phyloP scores from a whole-genome alignment of 164 flowering plant genomes.

The Houttuynia cordata region DNA sequence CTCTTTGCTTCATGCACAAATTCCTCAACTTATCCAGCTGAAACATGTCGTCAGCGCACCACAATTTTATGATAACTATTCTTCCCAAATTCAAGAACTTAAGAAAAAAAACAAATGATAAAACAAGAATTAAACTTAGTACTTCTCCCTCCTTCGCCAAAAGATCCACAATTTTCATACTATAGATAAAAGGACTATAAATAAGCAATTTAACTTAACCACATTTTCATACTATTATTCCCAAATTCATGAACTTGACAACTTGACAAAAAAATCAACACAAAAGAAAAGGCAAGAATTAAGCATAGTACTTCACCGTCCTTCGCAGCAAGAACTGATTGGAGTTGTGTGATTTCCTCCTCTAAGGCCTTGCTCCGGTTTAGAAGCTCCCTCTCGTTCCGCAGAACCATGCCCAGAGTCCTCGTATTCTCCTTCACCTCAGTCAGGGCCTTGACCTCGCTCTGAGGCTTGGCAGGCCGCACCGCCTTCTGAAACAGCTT shows the following conservation, averaged over 20 bases:
- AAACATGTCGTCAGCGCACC: neutral
- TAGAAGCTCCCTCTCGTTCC: slow-evolving; percentile 94
- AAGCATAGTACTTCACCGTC: slow-evolving; percentile 37
- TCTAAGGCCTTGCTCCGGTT: slow-evolving; percentile 61
- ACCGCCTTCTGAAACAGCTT: slow-evolving; percentile 57
- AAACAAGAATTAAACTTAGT: neutral
- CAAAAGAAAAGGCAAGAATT: neutral
- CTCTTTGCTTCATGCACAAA: slow-evolving; percentile 83
- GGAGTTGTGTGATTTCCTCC: slow-evolving; percentile 45
- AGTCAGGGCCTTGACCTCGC: slow-evolving; percentile 52
- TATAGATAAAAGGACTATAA: too few relatives aligned
- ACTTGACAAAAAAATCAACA: too few relatives aligned
- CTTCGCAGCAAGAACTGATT: slow-evolving; percentile 39
- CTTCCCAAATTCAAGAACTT: too few relatives aligned
- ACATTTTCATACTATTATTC: too few relatives aligned
- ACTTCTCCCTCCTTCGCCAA: slow-evolving; percentile 62
- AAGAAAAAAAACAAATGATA: neutral
- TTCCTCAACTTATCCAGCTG: slow-evolving; percentile 86
- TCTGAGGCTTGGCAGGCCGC: neutral
- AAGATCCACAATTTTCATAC: too few relatives aligned
- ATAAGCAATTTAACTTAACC: too few relatives aligned
- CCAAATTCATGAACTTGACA: too few relatives aligned
- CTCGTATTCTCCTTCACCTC: slow-evolving; percentile 80
- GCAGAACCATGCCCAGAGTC: slow-evolving; percentile 82
- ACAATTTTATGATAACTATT: too few relatives aligned